A percentile compares a stretch with the other conserved stretches of the same genome.
phyloP scores from a whole-genome alignment of 371 early-diverging fungal genomes.

The Mortierella sp. region DNA sequence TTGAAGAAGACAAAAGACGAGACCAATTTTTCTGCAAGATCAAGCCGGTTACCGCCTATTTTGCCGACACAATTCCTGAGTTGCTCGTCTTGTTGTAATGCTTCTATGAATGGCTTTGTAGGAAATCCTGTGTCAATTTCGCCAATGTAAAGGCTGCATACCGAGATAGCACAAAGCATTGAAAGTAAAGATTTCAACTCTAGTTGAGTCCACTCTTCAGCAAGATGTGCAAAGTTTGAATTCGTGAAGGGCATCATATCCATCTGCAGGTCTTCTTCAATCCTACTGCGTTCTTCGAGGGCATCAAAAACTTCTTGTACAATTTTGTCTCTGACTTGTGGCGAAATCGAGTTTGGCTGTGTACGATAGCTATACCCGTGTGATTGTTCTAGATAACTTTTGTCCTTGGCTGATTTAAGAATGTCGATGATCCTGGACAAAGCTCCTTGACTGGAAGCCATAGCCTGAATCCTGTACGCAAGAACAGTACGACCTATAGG shows the following conservation, averaged over 20 bases:
- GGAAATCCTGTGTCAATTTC: conserved; percentile 11
- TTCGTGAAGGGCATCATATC: conserved; percentile 19
- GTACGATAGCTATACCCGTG: neutral
- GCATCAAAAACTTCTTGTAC: neutral
- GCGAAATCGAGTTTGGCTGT: neutral
- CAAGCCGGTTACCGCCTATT: conserved; percentile 12
- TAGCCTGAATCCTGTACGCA: conserved; percentile 22
- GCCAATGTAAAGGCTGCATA: conserved; percentile 13
- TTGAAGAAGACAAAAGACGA: conserved; percentile 28
- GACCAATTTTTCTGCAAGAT: conserved; percentile 18
- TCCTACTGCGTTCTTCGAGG: conserved; percentile 3
- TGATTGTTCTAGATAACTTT: neutral
- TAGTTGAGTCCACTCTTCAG: conserved; percentile 26
- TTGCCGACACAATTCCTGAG: neutral
- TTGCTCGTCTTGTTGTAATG: conserved; percentile 1
- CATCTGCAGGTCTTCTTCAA: conserved; percentile 6
- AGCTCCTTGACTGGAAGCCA: conserved; percentile 16
- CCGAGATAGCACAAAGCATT: conserved; percentile 16
- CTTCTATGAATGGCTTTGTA: conserved; percentile 10
- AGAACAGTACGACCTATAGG: conserved; percentile 21
- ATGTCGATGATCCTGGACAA: conserved; percentile 13
- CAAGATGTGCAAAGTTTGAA: conserved; percentile 4
- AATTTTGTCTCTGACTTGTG: conserved; percentile 8
- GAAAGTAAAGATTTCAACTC: conserved; percentile 13
- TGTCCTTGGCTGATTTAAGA: neutral